phyloP scores from a whole-genome alignment of 257 asterid species.

The Scutellaria galericulata region DNA sequence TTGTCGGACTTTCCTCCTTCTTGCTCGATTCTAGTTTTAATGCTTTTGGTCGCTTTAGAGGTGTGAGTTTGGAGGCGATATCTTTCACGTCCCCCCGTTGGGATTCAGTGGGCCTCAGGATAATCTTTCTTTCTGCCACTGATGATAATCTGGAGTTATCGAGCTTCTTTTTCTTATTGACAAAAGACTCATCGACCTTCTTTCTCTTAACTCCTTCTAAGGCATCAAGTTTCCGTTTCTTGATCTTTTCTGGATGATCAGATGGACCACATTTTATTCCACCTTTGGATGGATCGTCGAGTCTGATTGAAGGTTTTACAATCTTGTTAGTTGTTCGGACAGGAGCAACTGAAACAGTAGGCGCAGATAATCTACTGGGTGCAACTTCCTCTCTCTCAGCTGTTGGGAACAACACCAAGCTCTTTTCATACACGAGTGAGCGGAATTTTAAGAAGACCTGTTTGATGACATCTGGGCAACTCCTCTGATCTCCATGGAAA shows the following conservation, averaged over 20 bases:
- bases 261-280: conserved; percentile 70
- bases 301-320: conserved; percentile 50
- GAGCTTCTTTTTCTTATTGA: conserved; percentile 39
- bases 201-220: conserved; percentile 45
- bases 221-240: conserved; percentile 50
- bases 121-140: conserved; percentile 56
- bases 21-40: conserved; percentile 50
- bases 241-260: conserved; percentile 62
- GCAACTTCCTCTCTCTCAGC: conserved; percentile 48
- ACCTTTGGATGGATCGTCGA: conserved; percentile 64
- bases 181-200: conserved; percentile 27
- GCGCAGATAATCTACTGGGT: conserved; percentile 32
- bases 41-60: conserved; percentile 36
- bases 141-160: conserved; percentile 47
- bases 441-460: conserved; percentile 65
- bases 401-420: conserved; percentile 49
- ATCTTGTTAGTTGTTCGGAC: conserved; percentile 48
- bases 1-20: conserved; percentile 58
- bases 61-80: too few species aligned
- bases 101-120: conserved; percentile 48
- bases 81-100: conserved; percentile 38
- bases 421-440: conserved; percentile 75
- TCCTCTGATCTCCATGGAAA: conserved; percentile 48
- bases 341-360: conserved; percentile 24
- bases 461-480: conserved; percentile 47